Conservation (phyloP, 352 stramenopile species). For the Phytophthora lateralis region DNA sequence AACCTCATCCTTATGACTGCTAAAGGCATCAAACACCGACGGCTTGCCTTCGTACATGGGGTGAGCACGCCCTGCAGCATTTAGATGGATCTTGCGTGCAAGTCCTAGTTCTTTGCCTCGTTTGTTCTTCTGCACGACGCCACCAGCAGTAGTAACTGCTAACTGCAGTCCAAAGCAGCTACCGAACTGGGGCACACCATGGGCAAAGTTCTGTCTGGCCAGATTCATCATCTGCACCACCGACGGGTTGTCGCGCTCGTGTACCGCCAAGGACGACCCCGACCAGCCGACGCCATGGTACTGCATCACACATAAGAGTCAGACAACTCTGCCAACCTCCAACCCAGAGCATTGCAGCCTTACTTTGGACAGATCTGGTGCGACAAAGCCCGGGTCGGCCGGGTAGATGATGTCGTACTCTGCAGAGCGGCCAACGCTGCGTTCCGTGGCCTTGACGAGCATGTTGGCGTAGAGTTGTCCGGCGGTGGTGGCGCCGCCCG, state of each 20-base stretch:
- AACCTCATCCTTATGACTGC: slow-evolving; percentile 81
- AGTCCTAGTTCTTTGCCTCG: slow-evolving; percentile 69
- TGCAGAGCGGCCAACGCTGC: slow-evolving; percentile 38
- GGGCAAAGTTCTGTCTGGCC: slow-evolving; percentile 43
- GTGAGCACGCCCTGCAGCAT: slow-evolving; percentile 57
- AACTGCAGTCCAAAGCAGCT: slow-evolving; percentile 80
- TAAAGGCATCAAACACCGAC: slow-evolving; percentile 73
- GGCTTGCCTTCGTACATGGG: slow-evolving; percentile 79
- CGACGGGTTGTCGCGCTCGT: slow-evolving; percentile 57
- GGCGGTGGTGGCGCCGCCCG: slow-evolving; percentile 66
- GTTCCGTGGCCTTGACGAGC: slow-evolving; percentile 59
- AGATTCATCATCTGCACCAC: slow-evolving; percentile 57
- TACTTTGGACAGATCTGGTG: slow-evolving; percentile 60
- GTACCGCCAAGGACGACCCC: slow-evolving; percentile 70
- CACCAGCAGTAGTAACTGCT: slow-evolving; percentile 58
- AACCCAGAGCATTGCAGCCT: not conserved
- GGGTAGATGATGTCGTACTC: slow-evolving; percentile 70
- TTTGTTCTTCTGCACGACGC: slow-evolving; percentile 65
- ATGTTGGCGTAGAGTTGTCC: slow-evolving; percentile 76
- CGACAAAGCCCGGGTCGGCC: slow-evolving; percentile 55
- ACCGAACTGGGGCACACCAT: slow-evolving; percentile 74
- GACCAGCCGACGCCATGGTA: slow-evolving; percentile 83
- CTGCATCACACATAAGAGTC: slow-evolving; percentile 11
- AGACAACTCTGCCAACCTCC: not conserved
- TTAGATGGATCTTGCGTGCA: slow-evolving; percentile 72